Evolutionary conservation across 345 rosid genomes (phyloP), one percentile per base, ranked within the genome.

Genomic region (Balakata baccata): DNA sequence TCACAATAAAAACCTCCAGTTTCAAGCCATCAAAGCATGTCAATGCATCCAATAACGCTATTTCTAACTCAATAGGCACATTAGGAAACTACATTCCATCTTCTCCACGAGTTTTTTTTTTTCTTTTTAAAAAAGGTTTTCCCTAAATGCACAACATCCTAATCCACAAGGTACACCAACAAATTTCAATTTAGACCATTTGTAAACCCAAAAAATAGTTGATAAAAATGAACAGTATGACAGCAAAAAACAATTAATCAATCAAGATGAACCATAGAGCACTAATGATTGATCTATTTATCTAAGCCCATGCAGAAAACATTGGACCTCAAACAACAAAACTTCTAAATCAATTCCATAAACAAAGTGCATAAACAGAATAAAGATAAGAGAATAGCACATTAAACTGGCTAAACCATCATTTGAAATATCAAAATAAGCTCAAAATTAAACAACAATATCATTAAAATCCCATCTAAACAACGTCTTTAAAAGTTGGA

Each of bases 401-500:
- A 58, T 38, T 16, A 58, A 57, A 60, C 22, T 1, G 3, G 9
- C 23, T 60, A 3, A 11, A 1, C 20, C 18, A 46, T 3, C 22
- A 49, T 6, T 18, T 18, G 13, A 34, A 49, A 20, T 71, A 61
- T 34, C 41, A 37, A 46, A 59, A 11, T 62, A 61, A 71, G 13
- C 47, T 10, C n/a, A 61, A 71, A 47, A 61, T 18, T 46, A 34
- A 60, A 71, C 38, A 60, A n/a, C 7, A 49, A 70, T 56, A 34
- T 23, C 37, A 37, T 70, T 18, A 70, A 57, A 69, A 49, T 72
- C 49, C 61, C 56, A 72, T 61, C 49, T 25, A 59, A 71, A 45
- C 0, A 60, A 20, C 5, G 34, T 23, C 4, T 68, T 17, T 20
- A 41, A 11, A 54, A 58, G 63, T 58, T 64, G 7, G 13, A 41